phyloP scores from a whole-genome alignment of 768 basidiomycete genomes.

The Hirschioporus abietinus region DNA sequence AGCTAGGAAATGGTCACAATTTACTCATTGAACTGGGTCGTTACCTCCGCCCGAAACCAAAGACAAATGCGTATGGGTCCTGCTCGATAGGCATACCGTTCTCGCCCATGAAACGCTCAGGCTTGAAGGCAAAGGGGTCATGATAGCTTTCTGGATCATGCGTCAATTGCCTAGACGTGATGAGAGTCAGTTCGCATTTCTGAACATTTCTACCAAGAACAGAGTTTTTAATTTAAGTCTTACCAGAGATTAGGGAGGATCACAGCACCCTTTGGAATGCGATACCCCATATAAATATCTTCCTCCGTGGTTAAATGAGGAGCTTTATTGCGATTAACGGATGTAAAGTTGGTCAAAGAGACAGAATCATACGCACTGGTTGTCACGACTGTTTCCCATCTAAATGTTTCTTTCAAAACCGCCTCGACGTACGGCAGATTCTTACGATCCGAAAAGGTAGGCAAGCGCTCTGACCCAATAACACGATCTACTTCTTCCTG shows the following conservation, averaged over 20 bases:
- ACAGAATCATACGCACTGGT: not conserved
- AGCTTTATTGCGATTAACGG: conserved; percentile 21
- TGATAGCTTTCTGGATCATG: conserved; percentile 16
- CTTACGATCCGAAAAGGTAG: not conserved
- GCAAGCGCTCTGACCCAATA: not conserved
- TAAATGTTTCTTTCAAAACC: not conserved
- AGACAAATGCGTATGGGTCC: not conserved
- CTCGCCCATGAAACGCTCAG: conserved; percentile 18
- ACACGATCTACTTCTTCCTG: not conserved
- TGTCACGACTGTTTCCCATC: not conserved
- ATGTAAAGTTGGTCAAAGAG: not conserved
- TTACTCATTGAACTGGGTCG: no score
- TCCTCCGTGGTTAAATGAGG: conserved; percentile 35
- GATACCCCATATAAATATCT: conserved; percentile 30
- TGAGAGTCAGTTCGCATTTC: not conserved
- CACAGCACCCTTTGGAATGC: conserved; percentile 31
- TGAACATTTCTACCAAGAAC: not conserved
- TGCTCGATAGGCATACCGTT: conserved; percentile 1
- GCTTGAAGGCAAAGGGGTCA: conserved; percentile 14
- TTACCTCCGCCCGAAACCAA: conserved; percentile 12
- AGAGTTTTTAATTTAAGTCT: conserved; percentile 9
- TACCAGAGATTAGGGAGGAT: conserved; percentile 31
- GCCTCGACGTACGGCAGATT: not conserved
- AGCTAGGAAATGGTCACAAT: no score
- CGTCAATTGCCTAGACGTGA: conserved; percentile 9